phyloP scores from a whole-genome alignment of 768 basidiomycete genomes.

The Trametes punicea region DNA sequence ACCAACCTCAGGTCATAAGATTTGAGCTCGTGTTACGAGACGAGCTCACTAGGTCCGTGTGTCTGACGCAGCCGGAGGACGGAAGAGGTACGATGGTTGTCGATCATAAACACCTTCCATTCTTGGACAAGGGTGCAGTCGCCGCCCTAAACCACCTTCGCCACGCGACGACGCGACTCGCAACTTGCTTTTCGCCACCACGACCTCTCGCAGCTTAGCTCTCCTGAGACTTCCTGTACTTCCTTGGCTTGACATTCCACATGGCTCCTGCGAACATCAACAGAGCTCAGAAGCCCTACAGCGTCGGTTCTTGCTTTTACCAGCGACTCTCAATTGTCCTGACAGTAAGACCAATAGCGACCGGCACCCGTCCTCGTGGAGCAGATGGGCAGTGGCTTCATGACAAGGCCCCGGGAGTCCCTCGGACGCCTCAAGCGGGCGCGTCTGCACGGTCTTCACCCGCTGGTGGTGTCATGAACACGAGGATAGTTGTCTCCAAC shows the following conservation, averaged over 20 bases:
- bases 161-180: not conserved
- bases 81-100: too few relatives aligned
- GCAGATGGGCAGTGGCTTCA: constrained; percentile 72
- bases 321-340: not conserved
- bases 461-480: constrained; percentile 34
- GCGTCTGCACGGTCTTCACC: constrained; percentile 19
- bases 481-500: constrained; percentile 77
- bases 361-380: constrained; percentile 44
- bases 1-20: too few relatives aligned
- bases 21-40: too few relatives aligned
- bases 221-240: not conserved
- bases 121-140: not conserved
- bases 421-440: constrained; percentile 27
- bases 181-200: constrained; percentile 2
- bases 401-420: constrained; percentile 61
- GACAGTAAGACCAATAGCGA: constrained; percentile 40
- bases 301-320: constrained; percentile 6
- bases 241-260: not conserved
- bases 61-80: too few relatives aligned
- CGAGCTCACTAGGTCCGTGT: too few relatives aligned
- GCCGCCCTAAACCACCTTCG: not conserved
- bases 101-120: too few relatives aligned
- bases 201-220: not conserved
- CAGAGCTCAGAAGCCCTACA: constrained; percentile 29
- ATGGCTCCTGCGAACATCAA: constrained; percentile 12